Conservation (phyloP, 139 green algal species). For the Coccomyxa sp. region DNA sequence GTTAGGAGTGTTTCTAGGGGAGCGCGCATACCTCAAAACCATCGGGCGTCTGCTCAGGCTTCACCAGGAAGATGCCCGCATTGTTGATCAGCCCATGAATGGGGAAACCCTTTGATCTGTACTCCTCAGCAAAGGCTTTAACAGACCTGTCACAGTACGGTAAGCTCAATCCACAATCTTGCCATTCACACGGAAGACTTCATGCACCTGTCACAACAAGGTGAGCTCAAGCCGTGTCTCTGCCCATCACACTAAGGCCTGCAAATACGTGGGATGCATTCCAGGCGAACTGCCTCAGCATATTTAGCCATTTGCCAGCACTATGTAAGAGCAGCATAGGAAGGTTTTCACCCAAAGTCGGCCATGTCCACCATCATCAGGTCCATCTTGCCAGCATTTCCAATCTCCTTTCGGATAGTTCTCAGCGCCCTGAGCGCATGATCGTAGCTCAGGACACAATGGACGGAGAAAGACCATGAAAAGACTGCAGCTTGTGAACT, state of each 20-base stretch:
- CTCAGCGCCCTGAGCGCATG: neutral
- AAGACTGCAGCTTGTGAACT: neutral
- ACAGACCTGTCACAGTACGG: constrained; percentile 26
- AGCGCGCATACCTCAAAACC: constrained; percentile 16
- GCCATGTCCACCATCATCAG: constrained; percentile 38
- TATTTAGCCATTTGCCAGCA: neutral
- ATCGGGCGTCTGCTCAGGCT: constrained; percentile 3
- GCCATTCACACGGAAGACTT: too few species aligned
- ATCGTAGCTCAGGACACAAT: neutral
- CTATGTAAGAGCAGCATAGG: neutral
- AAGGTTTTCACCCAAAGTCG: constrained; percentile 7
- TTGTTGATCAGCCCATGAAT: constrained; percentile 45
- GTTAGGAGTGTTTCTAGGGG: neutral
- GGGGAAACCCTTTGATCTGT: neutral
- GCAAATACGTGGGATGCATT: too few species aligned
- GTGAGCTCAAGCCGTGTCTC: too few species aligned
- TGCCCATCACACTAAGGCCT: too few species aligned
- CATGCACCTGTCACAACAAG: too few species aligned
- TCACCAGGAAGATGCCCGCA: constrained; percentile 18
- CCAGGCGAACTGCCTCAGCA: neutral
- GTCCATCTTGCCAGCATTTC: constrained; percentile 13
- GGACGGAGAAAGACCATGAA: neutral
- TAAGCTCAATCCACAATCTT: too few species aligned
- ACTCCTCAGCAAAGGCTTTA: constrained; percentile 26
- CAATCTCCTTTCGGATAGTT: neutral